Evolutionary conservation across 768 basidiomycete genomes (phyloP).

Genomic region (Suillus brevipes): DNA sequence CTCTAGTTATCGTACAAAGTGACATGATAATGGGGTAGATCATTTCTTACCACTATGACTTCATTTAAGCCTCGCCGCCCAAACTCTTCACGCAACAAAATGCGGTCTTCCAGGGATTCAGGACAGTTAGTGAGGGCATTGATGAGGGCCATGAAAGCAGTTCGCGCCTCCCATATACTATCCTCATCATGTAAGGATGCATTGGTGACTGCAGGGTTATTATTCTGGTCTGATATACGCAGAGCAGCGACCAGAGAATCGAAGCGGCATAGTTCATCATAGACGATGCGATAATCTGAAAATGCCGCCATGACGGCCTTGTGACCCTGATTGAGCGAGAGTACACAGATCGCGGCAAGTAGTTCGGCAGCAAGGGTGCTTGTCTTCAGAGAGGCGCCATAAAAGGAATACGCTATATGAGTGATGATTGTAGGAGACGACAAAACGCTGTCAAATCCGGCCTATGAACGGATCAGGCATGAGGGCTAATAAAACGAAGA

Average conservation of each 20-base stretch:
- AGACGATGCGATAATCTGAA: conserved; percentile 74
- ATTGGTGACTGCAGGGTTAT: conserved; percentile 33
- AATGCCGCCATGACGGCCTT: conserved; percentile 73
- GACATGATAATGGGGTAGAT: not conserved
- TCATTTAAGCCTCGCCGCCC: conserved; percentile 81
- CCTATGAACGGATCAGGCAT: conserved; percentile 37
- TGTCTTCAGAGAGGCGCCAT: conserved; percentile 64
- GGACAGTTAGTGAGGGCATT: conserved; percentile 80
- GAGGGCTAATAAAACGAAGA: conserved; percentile 11
- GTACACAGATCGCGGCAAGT: conserved; percentile 79
- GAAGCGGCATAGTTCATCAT: conserved; percentile 77
- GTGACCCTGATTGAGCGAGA: conserved; percentile 71
- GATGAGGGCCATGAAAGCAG: conserved; percentile 72
- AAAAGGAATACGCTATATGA: conserved; percentile 71
- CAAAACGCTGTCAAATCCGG: conserved; percentile 71
- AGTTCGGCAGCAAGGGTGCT: conserved; percentile 73
- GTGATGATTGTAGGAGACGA: conserved; percentile 64
- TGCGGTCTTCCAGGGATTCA: conserved; percentile 74
- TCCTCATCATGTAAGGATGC: conserved; percentile 49
- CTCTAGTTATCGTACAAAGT: not conserved
- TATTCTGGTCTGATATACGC: conserved; percentile 48
- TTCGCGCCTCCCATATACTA: conserved; percentile 79
- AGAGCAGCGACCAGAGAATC: conserved; percentile 69
- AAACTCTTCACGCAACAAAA: conserved; percentile 81
- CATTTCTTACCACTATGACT: conserved; percentile 68